A percentile compares a stretch with the other conserved stretches of the same genome.
These are phyloP conservation scores for Penicillium sp. DNA, from an alignment of 2,329 filamentous ascomycete species.

Conservation along the genomic window DNA sequence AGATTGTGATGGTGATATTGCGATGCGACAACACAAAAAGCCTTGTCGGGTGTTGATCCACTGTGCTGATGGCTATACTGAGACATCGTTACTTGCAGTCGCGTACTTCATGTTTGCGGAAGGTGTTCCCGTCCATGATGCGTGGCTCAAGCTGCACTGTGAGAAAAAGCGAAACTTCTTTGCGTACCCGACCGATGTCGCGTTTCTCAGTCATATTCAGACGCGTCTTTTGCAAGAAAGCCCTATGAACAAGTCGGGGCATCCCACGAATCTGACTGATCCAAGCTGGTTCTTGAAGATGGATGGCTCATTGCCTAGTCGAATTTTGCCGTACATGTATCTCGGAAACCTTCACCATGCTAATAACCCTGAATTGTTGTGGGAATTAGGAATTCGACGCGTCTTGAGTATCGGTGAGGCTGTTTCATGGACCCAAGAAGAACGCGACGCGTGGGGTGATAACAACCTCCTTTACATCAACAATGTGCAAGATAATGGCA, in stretches of 20 bases:
- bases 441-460: slow-evolving; percentile 68
- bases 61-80: slow-evolving; percentile 94
- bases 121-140: slow-evolving; percentile 73
- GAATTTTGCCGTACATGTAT: slow-evolving; percentile 92
- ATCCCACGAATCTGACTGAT: slow-evolving; percentile 40
- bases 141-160: slow-evolving; percentile 83
- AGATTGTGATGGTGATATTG: slow-evolving; percentile 57
- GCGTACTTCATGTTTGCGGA: slow-evolving; percentile 94
- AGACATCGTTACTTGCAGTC: slow-evolving; percentile 82
- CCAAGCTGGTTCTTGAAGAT: slow-evolving; percentile 80
- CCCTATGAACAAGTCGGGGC: slow-evolving; percentile 29
- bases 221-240: slow-evolving; percentile 66
- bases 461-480: slow-evolving; percentile 81
- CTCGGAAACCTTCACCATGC: slow-evolving; percentile 90
- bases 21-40: slow-evolving; percentile 47
- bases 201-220: slow-evolving; percentile 74
- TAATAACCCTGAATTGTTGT: slow-evolving; percentile 84
- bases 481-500: slow-evolving; percentile 92
- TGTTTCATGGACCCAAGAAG: slow-evolving; percentile 73
- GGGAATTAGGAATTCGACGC: slow-evolving; percentile 76
- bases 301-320: slow-evolving; percentile 87
- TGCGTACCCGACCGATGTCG: slow-evolving; percentile 87
- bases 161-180: slow-evolving; percentile 89
- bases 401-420: slow-evolving; percentile 91
- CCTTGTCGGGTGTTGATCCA: slow-evolving; percentile 80